Percentiles rank a stretch among this genome's conserved stretches.
Evolutionary conservation across 345 rosid genomes (phyloP).

Genomic region (Erucastrum elatum): DNA sequence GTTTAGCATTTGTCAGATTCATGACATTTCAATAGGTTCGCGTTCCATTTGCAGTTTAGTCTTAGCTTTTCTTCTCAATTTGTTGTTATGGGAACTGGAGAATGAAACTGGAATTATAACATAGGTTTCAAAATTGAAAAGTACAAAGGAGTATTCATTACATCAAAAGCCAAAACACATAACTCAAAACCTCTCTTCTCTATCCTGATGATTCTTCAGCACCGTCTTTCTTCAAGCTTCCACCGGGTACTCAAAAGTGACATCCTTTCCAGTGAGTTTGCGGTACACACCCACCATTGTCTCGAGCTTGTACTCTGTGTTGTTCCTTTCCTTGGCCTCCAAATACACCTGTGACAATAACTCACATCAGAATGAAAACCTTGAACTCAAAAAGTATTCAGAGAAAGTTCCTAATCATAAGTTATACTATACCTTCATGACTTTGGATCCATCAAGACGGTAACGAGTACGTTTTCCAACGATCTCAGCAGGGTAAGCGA

Average conservation of each 20-base stretch:
- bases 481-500: slow-evolving; percentile 84
- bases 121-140: slow-evolving; percentile 27
- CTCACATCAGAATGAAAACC: too few relatives aligned
- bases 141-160: too few relatives aligned
- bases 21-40: not conserved
- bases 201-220: slow-evolving; percentile 22
- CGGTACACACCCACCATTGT: slow-evolving; percentile 76
- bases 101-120: not conserved
- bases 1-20: not conserved
- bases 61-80: too few relatives aligned
- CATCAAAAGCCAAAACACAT: too few relatives aligned
- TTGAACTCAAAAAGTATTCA: not conserved
- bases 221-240: slow-evolving; percentile 51
- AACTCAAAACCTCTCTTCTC: slow-evolving; percentile 30
- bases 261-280: slow-evolving; percentile 85
- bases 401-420: too few relatives aligned
- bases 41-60: too few relatives aligned
- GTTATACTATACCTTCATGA: too few relatives aligned
- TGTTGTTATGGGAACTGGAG: not conserved
- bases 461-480: slow-evolving; percentile 82
- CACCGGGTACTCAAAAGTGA: slow-evolving; percentile 72
- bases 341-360: slow-evolving; percentile 57
- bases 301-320: slow-evolving; percentile 79
- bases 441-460: slow-evolving; percentile 79
- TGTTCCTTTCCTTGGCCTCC: slow-evolving; percentile 81